A percentile compares a stretch with the other conserved stretches of the same genome.
phyloP scores from a whole-genome alignment of 805 yeast genomes.

The Lipomyces japonicus region DNA sequence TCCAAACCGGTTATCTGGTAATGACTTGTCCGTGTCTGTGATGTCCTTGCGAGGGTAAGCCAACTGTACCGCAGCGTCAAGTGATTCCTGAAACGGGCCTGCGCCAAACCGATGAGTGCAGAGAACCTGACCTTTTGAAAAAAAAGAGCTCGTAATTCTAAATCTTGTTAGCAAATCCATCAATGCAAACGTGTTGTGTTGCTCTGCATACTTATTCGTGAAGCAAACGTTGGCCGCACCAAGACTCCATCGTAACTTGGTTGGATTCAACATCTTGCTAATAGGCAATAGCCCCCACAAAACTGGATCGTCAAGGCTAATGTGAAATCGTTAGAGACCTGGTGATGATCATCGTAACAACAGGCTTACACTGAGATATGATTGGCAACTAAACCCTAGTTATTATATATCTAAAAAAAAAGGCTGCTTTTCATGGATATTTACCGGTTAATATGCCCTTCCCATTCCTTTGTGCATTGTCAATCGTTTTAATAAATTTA shows the following conservation, averaged over 20 bases:
- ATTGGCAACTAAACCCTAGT: constrained; percentile 19
- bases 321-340: background rate
- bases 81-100: constrained; percentile 87
- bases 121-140: constrained; percentile 83
- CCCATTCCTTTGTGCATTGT: constrained; percentile 60
- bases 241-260: constrained; percentile 83
- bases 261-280: constrained; percentile 57
- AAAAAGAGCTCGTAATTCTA: constrained; percentile 45
- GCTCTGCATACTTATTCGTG: constrained; percentile 43
- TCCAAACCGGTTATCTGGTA: background rate
- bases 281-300: constrained; percentile 83
- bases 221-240: constrained; percentile 93
- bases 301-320: constrained; percentile 81
- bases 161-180: background rate
- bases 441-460: constrained; percentile 64
- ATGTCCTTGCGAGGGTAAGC: background rate
- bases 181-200: background rate
- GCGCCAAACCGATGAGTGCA: constrained; percentile 83
- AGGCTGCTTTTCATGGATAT: constrained; percentile 82
- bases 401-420: background rate
- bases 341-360: no score
- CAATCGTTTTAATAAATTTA: constrained; percentile 59
- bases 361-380: constrained; percentile 29
- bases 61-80: constrained; percentile 80
- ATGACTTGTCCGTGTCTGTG: background rate